Evolutionary conservation across 2,329 filamentous ascomycete genomes (phyloP), one percentile per base, ranked within the genome.

Genomic region (Clarireedia sp.): DNA sequence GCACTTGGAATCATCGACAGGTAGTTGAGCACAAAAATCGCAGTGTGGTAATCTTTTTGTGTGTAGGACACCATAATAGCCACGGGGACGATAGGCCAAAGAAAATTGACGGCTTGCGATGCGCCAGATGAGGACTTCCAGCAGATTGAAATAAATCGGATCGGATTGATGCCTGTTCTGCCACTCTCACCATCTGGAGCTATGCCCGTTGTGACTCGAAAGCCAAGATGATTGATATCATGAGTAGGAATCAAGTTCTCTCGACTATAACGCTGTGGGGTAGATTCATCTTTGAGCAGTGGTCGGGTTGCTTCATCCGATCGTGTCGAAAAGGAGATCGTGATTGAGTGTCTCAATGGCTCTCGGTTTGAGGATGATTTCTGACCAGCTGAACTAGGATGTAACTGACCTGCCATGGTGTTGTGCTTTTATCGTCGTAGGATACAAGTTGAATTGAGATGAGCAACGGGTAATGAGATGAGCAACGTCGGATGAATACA

Each of bases 1-100:
- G 87, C 87, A 48, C 83, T 82, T 0, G 87, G 87, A 1, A 90
- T 75, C 83, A 90, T 90, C 62, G 85, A 85, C 57, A 90, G 78
- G 67, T 90, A 90, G 48, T 84, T 83, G 57, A 88, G 76, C 48
- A 80, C 75, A 70, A 90, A 90, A 52, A 85, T 80, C 68, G 79
- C 77, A 1, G 87, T 71, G 62, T 87, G 77, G 58, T 78, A 72
- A 29, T 85, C 74, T 0, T 75, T 75, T 16, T 74, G 73, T 48
- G 75, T 75, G 60, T 80, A 83, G 64, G 71, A 74, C 48, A 88
- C 72, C 19, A 75, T 82, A 61, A 90, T 83, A n/a, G 86, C 86
- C 26, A 80, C 80, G 4, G 86, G 86, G 2, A 89, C 86, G 58
- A 88, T 75, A 5, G 87, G 87, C 87, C 86, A 90, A 41, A 90